These are phyloP conservation scores for Candida albicans DNA, from an alignment of 1,139 yeast species.

Conservation along the genomic window DNA sequence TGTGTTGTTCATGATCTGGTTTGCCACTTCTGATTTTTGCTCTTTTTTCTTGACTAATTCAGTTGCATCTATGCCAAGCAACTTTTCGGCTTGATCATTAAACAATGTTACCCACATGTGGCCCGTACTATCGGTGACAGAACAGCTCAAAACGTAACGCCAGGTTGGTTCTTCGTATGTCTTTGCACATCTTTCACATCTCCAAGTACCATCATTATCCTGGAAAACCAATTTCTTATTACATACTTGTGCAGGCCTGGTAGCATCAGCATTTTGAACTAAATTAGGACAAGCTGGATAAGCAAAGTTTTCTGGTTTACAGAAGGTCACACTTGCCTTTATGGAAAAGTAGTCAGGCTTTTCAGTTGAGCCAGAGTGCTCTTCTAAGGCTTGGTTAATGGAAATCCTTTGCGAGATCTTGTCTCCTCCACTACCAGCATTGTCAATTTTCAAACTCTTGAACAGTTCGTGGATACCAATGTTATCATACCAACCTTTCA, in stretches of 20 bases:
- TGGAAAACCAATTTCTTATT: constrained; percentile 79
- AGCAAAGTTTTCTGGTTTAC: constrained; percentile 73
- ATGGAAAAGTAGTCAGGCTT: constrained; percentile 76
- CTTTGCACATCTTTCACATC: constrained; percentile 89
- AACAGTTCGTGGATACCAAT: constrained; percentile 66
- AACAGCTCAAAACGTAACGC: constrained; percentile 73
- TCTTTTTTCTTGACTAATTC: constrained; percentile 55
- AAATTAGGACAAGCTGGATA: constrained; percentile 87
- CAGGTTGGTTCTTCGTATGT: constrained; percentile 67
- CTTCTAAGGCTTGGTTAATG: constrained; percentile 65
- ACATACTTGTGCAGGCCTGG: constrained; percentile 44
- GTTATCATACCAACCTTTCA: constrained; percentile 94
- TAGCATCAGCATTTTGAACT: constrained; percentile 15
- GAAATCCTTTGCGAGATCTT: constrained; percentile 56
- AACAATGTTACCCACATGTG: constrained; percentile 87
- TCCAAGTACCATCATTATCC: constrained; percentile 75
- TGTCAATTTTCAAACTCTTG: constrained; percentile 50
- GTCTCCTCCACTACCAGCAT: constrained; percentile 28
- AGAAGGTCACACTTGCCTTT: constrained; percentile 70
- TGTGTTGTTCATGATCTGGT: constrained; percentile 49
- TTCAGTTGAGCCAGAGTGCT: constrained; percentile 70
- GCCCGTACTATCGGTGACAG: constrained; percentile 77
- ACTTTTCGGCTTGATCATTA: constrained; percentile 74
- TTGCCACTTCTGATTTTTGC: constrained; percentile 46
- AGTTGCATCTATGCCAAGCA: constrained; percentile 71